Evolutionary conservation across 2,329 filamentous ascomycete species (phyloP).

Genomic region (Lasiodiplodia hormozganensis): DNA sequence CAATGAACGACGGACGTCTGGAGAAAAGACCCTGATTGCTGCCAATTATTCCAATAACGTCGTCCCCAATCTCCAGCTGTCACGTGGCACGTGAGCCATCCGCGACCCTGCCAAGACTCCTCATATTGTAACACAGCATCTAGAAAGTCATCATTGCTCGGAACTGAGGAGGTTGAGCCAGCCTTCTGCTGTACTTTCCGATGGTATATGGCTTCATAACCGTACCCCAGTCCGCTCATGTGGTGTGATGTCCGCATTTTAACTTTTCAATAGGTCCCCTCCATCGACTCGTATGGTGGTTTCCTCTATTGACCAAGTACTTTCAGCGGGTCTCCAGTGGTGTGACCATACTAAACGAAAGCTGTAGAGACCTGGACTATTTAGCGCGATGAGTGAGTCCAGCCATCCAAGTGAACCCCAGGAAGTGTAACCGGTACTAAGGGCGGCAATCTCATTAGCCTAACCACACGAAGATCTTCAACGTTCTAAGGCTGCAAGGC

Average conservation of each 20-base stretch:
- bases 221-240: not conserved
- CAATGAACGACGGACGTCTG: not conserved
- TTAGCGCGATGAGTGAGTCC: not conserved
- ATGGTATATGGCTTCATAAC: not conserved
- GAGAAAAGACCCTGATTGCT: not conserved
- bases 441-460: not conserved
- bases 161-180: not conserved
- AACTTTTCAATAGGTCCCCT: not conserved
- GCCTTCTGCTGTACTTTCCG: not conserved
- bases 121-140: not conserved
- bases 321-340: not conserved
- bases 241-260: not conserved
- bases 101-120: not conserved
- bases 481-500: not conserved
- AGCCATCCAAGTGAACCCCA: not conserved
- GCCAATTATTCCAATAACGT: not conserved
- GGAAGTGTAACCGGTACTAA: not conserved
- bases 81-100: not conserved
- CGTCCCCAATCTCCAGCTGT: not conserved
- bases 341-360: not conserved
- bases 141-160: not conserved
- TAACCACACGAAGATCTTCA: not conserved
- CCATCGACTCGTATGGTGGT: not conserved
- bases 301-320: not conserved
- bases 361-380: not conserved